Percentiles rank a stretch among this genome's conserved stretches.
Evolutionary conservation across 208 protist species (phyloP).

Genomic region (Vickermania ingenoplastis): DNA sequence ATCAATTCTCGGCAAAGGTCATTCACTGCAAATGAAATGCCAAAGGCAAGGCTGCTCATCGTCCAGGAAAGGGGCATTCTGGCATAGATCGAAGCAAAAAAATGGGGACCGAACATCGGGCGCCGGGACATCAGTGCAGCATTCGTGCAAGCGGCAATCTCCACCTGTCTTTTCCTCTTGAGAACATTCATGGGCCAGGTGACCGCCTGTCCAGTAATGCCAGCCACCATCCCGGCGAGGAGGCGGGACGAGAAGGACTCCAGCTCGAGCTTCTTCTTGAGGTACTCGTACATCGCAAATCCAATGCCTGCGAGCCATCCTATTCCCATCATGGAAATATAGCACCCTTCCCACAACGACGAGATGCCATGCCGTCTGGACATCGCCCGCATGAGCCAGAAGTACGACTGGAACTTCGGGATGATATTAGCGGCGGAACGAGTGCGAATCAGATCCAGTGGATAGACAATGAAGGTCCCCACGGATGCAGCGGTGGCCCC

Average conservation of each 20-base stretch:
- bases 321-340: constrained; percentile 84
- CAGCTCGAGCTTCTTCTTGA: constrained; percentile 61
- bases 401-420: constrained; percentile 60
- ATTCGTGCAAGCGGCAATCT: constrained; percentile 35
- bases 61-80: constrained; percentile 53
- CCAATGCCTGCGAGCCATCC: constrained; percentile 77
- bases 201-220: constrained; percentile 55
- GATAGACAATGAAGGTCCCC: constrained; percentile 81
- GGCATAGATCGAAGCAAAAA: constrained; percentile 53
- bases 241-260: constrained; percentile 58
- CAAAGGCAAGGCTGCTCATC: constrained; percentile 26
- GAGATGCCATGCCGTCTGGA: constrained; percentile 34
- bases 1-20: constrained; percentile 24
- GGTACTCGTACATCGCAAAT: constrained; percentile 85
- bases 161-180: constrained; percentile 72
- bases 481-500: constrained; percentile 80
- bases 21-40: constrained; percentile 33
- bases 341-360: constrained; percentile 70
- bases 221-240: constrained; percentile 55
- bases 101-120: constrained; percentile 24
- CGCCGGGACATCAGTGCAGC: constrained; percentile 12
- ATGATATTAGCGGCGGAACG: constrained; percentile 27
- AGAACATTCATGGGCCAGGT: constrained; percentile 86
- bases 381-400: constrained; percentile 61
- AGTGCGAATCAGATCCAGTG: constrained; percentile 88